These are phyloP conservation scores for Huntiella savannae DNA, from an alignment of 2,329 filamentous ascomycete genomes.

Conservation along the genomic window DNA sequence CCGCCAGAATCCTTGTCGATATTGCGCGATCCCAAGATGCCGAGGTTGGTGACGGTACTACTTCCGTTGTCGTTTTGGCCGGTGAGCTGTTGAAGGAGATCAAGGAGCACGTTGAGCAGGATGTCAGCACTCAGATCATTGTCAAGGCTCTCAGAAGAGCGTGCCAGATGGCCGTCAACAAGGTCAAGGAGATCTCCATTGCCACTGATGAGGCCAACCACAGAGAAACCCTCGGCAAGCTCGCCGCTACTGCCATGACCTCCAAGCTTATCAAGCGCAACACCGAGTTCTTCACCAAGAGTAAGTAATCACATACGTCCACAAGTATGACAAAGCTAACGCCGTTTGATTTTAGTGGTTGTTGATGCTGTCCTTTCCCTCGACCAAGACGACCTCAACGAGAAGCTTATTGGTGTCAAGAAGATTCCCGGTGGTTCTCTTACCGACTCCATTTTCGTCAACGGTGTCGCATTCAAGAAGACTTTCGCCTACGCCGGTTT, in stretches of 20 bases:
- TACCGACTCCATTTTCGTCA: conserved; percentile 89
- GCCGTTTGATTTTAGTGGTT: conserved; percentile 46
- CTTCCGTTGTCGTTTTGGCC: conserved; percentile 91
- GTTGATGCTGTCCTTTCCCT: conserved; percentile 90
- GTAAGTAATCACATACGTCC: conserved; percentile 23
- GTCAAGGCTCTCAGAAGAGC: conserved; percentile 88
- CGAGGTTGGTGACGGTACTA: conserved; percentile 95
- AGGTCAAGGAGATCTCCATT: conserved; percentile 93
- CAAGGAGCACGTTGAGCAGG: conserved; percentile 89
- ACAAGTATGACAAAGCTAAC: no score
- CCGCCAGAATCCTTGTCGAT: conserved; percentile 90
- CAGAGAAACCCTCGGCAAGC: conserved; percentile 70
- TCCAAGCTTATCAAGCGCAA: conserved; percentile 98
- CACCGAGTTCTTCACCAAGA: conserved; percentile 92
- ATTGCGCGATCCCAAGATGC: conserved; percentile 98
- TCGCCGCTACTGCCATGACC: conserved; percentile 94
- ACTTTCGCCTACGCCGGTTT: conserved; percentile 98
- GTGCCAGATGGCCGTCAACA: conserved; percentile 83
- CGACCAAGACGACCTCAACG: conserved; percentile 92
- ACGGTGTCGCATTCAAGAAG: conserved; percentile 98
- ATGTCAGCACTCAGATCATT: conserved; percentile 91
- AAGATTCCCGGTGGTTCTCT: conserved; percentile 93
- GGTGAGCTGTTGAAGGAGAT: conserved; percentile 95
- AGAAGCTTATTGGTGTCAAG: conserved; percentile 95
- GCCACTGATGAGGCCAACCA: conserved; percentile 65